phyloP scores from a whole-genome alignment of 441 rosid genomes.

The Erodium texanum region DNA sequence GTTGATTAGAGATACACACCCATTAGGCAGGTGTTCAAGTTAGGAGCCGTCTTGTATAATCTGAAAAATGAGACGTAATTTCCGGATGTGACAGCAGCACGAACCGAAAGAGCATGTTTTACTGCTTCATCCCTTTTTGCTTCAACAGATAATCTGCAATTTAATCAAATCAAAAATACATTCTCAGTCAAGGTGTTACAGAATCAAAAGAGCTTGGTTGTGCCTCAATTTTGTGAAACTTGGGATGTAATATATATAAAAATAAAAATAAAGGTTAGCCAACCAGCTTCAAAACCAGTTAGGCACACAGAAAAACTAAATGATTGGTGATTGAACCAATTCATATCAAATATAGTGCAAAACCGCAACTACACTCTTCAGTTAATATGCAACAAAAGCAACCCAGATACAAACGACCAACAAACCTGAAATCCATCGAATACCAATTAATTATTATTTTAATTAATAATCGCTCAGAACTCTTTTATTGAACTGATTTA shows the following conservation, averaged over 20 bases:
- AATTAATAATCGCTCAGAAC: too few species aligned
- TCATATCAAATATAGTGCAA: too few species aligned
- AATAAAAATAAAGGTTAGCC: not conserved
- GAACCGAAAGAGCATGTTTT: conserved; percentile 94
- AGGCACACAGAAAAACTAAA: not conserved
- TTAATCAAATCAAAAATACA: conserved; percentile 7
- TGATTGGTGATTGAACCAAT: not conserved
- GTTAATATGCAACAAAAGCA: too few species aligned
- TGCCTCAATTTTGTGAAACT: not conserved
- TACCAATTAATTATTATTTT: too few species aligned
- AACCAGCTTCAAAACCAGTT: not conserved
- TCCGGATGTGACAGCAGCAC: conserved; percentile 90
- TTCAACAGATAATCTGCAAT: conserved; percentile 58
- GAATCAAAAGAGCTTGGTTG: not conserved
- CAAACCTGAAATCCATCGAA: not conserved
- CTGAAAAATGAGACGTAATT: conserved; percentile 84
- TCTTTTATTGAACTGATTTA: too few species aligned
- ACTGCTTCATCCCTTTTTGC: conserved; percentile 71
- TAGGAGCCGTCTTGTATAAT: conserved; percentile 80
- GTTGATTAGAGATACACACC: conserved; percentile 34
- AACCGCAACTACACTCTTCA: too few species aligned
- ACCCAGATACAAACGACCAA: not conserved
- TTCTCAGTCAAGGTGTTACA: not conserved
- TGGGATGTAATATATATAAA: not conserved
- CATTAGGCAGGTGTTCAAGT: conserved; percentile 82